A percentile compares a stretch with the other conserved stretches of the same genome.
phyloP scores from a whole-genome alignment of 176 grass and related monocot genomes.

The Musa itinerans region DNA sequence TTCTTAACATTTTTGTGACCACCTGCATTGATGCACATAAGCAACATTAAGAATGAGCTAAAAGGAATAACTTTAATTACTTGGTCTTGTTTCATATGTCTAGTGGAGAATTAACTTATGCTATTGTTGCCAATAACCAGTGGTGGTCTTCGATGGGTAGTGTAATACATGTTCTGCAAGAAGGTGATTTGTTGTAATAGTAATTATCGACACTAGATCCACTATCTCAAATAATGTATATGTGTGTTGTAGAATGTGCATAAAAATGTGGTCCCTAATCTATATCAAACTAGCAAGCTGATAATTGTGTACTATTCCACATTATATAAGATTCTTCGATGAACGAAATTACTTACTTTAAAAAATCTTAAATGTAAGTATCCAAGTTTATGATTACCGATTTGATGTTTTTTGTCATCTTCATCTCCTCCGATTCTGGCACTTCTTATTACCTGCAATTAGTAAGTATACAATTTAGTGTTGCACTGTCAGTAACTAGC shows the following conservation, averaged over 20 bases:
- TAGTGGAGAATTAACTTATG: neutral
- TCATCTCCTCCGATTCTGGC: slow-evolving; percentile 42
- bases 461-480: neutral
- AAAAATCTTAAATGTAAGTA: neutral
- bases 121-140: neutral
- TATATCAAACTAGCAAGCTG: too few relatives aligned
- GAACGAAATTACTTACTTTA: neutral
- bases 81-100: neutral
- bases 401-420: slow-evolving; percentile 22
- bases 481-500: neutral
- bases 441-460: slow-evolving; percentile 39
- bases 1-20: slow-evolving; percentile 37
- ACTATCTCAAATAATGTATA: neutral
- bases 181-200: neutral
- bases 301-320: neutral
- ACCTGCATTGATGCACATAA: slow-evolving; percentile 13
- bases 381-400: slow-evolving; percentile 13
- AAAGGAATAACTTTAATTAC: neutral
- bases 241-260: neutral
- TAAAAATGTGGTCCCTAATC: too few relatives aligned
- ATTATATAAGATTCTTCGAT: neutral
- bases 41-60: neutral
- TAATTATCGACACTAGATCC: neutral
- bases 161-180: too few relatives aligned
- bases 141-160: neutral